Evolutionary conservation across 2,329 filamentous ascomycete genomes (phyloP).

Genomic region (Botrytis galanthina): DNA sequence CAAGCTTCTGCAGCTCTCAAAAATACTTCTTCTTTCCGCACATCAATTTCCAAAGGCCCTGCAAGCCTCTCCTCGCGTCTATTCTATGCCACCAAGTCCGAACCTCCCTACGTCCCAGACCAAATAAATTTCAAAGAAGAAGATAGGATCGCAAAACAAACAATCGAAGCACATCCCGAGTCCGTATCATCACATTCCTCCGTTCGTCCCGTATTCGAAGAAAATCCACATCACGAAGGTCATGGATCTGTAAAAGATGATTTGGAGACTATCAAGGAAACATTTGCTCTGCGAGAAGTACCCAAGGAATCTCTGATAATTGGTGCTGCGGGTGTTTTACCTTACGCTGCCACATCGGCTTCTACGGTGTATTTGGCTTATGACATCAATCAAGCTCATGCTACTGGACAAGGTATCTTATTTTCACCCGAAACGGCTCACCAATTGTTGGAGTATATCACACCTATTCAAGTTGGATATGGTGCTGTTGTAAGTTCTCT

Average conservation of each 20-base stretch:
- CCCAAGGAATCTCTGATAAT: slow-evolving; percentile 66
- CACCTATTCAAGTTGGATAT: slow-evolving; percentile 87
- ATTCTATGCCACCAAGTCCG: slow-evolving; percentile 43
- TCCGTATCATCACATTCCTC: slow-evolving; percentile 59
- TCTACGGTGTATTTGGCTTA: slow-evolving; percentile 80
- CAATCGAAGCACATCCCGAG: slow-evolving; percentile 59
- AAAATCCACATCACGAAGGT: slow-evolving; percentile 40
- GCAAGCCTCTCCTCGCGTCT: slow-evolving; percentile 40
- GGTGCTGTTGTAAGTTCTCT: slow-evolving; percentile 68
- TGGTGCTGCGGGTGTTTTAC: slow-evolving; percentile 75
- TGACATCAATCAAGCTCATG: slow-evolving; percentile 69
- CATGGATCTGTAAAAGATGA: slow-evolving; percentile 52
- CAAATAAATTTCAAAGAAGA: slow-evolving; percentile 57
- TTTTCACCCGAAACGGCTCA: slow-evolving; percentile 68
- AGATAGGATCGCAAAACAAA: slow-evolving; percentile 51
- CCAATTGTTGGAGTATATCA: slow-evolving; percentile 69
- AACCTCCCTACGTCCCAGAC: slow-evolving; percentile 35
- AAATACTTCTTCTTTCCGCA: slow-evolving; percentile 25
- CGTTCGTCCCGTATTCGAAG: slow-evolving; percentile 50
- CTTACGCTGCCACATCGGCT: slow-evolving; percentile 81
- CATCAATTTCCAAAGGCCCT: slow-evolving; percentile 32
- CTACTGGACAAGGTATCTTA: slow-evolving; percentile 60
- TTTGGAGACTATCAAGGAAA: slow-evolving; percentile 65
- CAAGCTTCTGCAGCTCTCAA: slow-evolving; percentile 32
- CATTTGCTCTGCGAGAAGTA: slow-evolving; percentile 62